A percentile compares a stretch with the other conserved stretches of the same genome.
Evolutionary conservation across 768 basidiomycete genomes (phyloP).

Genomic region (Boletellus sp.): DNA sequence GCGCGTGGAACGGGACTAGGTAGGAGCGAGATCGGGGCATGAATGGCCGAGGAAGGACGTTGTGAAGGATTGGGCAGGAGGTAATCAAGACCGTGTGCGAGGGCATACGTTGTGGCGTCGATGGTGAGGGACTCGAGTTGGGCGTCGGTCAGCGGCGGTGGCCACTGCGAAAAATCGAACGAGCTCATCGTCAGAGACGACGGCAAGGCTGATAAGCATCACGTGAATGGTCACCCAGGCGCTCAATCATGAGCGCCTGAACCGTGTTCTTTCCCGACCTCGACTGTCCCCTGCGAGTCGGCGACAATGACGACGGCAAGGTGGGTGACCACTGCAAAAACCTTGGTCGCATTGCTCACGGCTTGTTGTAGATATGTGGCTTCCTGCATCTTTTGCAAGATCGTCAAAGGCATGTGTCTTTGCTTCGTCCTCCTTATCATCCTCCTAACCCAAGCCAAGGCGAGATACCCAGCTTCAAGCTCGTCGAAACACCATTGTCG

Average conservation of each 20-base stretch:
- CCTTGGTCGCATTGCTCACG: neutral
- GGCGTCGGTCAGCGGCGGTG: slow-evolving; percentile 56
- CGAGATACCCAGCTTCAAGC: slow-evolving; percentile 86
- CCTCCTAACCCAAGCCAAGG: slow-evolving; percentile 41
- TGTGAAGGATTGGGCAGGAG: slow-evolving; percentile 50
- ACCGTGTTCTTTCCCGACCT: neutral
- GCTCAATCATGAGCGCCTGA: no score
- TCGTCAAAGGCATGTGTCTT: slow-evolving; percentile 67
- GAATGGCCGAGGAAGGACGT: slow-evolving; percentile 67
- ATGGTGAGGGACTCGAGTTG: slow-evolving; percentile 60
- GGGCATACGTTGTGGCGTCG: slow-evolving; percentile 75
- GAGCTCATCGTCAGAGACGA: slow-evolving; percentile 16
- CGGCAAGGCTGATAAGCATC: neutral
- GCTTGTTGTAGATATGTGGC: slow-evolving; percentile 46
- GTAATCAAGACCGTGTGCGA: slow-evolving; percentile 82
- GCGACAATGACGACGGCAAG: slow-evolving; percentile 21
- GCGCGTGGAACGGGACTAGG: slow-evolving; percentile 81
- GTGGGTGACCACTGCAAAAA: slow-evolving; percentile 2
- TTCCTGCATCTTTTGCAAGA: slow-evolving; percentile 90
- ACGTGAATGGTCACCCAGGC: neutral
- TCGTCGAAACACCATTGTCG: slow-evolving; percentile 72
- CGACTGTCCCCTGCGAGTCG: no score
- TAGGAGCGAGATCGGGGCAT: slow-evolving; percentile 86
- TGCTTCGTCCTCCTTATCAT: neutral
- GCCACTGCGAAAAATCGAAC: slow-evolving; percentile 65